Evolutionary conservation across 164 flowering plant genomes (phyloP).

Genomic region (Brasenia schreberi): DNA sequence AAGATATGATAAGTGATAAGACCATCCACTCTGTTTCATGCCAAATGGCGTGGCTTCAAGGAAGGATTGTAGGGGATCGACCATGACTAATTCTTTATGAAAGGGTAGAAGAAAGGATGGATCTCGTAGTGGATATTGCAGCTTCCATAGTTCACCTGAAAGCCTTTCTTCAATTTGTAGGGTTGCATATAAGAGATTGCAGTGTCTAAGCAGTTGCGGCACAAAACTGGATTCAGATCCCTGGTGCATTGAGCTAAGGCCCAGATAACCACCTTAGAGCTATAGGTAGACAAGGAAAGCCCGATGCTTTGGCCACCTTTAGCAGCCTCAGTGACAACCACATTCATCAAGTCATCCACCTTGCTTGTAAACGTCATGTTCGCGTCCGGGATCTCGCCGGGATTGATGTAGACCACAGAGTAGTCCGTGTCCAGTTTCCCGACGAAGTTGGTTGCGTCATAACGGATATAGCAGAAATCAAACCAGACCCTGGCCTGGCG

Average conservation of each 20-base stretch:
- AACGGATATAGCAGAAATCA: slow-evolving; percentile 7
- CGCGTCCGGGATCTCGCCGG: background rate
- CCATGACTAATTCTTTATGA: background rate
- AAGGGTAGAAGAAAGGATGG: slow-evolving; percentile 10
- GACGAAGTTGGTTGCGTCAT: slow-evolving; percentile 2
- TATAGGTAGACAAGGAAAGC: background rate
- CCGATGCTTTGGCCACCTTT: slow-evolving; percentile 1
- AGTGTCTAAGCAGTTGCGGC: slow-evolving; percentile 7
- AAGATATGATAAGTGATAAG: no score
- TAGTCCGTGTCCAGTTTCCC: slow-evolving; percentile 7
- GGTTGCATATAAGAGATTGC: slow-evolving; percentile 2
- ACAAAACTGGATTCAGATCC: slow-evolving; percentile 1
- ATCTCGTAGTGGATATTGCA: slow-evolving; percentile 8
- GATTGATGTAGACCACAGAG: slow-evolving; percentile 5
- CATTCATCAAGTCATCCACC: background rate
- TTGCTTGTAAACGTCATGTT: background rate
- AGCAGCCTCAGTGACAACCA: background rate
- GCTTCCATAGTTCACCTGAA: slow-evolving; percentile 7
- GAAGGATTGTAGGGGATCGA: no score
- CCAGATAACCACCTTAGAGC: slow-evolving; percentile 2
- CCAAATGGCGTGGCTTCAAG: no score
- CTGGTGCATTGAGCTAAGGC: slow-evolving; percentile 10
- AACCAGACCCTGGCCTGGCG: slow-evolving; percentile 6
- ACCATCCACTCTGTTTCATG: no score
- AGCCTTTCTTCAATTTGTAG: slow-evolving; percentile 3